phyloP scores from a whole-genome alignment of 495 filamentous ascomycete species.

The Xylaria castorea region DNA sequence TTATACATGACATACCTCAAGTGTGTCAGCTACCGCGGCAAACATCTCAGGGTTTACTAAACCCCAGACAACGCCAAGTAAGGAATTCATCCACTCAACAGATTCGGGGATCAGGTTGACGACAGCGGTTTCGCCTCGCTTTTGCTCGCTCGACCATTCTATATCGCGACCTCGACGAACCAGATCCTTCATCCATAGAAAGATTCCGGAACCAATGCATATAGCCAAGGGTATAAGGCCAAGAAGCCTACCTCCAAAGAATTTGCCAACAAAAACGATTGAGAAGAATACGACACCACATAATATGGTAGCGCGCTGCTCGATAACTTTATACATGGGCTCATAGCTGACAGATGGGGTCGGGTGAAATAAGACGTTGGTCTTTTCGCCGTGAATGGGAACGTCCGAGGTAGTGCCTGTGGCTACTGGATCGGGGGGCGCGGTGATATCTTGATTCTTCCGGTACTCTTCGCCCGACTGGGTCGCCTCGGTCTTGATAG shows the following conservation, averaged over 20 bases:
- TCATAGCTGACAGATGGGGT: slow-evolving; percentile 86
- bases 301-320: slow-evolving; percentile 71
- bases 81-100: slow-evolving; percentile 90
- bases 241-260: slow-evolving; percentile 78
- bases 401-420: slow-evolving; percentile 86
- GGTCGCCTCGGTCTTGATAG: slow-evolving; percentile 65
- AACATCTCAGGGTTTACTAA: slow-evolving; percentile 96
- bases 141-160: slow-evolving; percentile 89
- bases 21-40: slow-evolving; percentile 60
- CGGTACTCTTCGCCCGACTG: slow-evolving; percentile 75
- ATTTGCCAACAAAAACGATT: slow-evolving; percentile 77
- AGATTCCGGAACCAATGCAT: slow-evolving; percentile 76
- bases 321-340: slow-evolving; percentile 80
- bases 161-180: slow-evolving; percentile 78
- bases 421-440: slow-evolving; percentile 85
- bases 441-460: slow-evolving; percentile 84
- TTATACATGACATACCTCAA: slow-evolving; percentile 43
- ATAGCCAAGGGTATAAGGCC: slow-evolving; percentile 74
- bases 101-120: slow-evolving; percentile 91
- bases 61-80: slow-evolving; percentile 83
- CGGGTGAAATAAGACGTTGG: slow-evolving; percentile 93
- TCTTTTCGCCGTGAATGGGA: slow-evolving; percentile 94
- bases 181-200: slow-evolving; percentile 87
- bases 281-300: slow-evolving; percentile 71
- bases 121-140: slow-evolving; percentile 78